phyloP scores from a whole-genome alignment of 164 flowering plant species.

The Litsea cubeba region DNA sequence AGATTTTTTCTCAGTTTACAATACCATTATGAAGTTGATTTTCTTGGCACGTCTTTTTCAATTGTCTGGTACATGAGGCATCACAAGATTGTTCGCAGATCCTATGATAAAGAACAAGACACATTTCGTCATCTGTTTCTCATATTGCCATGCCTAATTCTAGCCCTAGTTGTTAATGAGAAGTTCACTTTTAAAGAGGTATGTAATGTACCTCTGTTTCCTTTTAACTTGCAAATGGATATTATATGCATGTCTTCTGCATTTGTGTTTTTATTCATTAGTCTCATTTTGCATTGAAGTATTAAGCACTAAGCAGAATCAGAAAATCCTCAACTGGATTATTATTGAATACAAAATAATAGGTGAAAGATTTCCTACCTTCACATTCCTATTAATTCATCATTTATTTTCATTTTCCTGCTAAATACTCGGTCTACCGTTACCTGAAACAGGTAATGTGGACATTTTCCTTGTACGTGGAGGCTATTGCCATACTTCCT shows the following conservation, averaged over 20 bases:
- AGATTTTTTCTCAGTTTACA: slow-evolving; percentile 62
- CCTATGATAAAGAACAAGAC: slow-evolving; percentile 91
- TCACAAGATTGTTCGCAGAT: slow-evolving; percentile 81
- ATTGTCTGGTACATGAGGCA: slow-evolving; percentile 91
- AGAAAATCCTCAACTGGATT: background rate
- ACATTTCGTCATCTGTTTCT: slow-evolving; percentile 80
- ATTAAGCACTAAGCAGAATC: background rate
- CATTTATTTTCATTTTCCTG: background rate
- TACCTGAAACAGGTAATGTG: slow-evolving; percentile 65
- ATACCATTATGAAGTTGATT: slow-evolving; percentile 80
- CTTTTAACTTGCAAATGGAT: background rate
- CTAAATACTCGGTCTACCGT: background rate
- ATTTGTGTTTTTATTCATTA: background rate
- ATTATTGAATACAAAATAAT: background rate
- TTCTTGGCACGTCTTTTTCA: slow-evolving; percentile 90
- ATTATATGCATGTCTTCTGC: background rate
- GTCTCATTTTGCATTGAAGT: background rate
- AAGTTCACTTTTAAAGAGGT: slow-evolving; percentile 86
- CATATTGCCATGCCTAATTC: slow-evolving; percentile 63
- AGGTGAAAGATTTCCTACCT: background rate
- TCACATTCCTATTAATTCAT: background rate
- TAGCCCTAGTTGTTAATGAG: slow-evolving; percentile 77
- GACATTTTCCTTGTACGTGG: slow-evolving; percentile 84
- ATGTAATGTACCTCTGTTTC: slow-evolving; percentile 1
- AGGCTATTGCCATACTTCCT: slow-evolving; percentile 97